These are phyloP conservation scores for Ganoderma meredithae DNA, from an alignment of 1,284 basidiomycete genomes.

Conservation along the genomic window DNA sequence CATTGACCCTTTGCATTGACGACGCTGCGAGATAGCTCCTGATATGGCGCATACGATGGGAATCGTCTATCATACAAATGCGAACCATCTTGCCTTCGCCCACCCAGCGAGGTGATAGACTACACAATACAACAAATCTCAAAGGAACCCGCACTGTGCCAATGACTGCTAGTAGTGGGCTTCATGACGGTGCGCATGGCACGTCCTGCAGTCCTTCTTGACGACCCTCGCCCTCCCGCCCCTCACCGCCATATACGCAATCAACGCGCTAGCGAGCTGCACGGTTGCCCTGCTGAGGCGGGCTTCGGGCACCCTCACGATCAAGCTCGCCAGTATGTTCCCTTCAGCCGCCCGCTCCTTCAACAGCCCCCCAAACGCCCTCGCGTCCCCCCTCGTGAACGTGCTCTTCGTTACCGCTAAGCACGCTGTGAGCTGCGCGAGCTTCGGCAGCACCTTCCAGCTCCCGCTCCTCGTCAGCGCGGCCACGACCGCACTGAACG, in stretches of 20 bases:
- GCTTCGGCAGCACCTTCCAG: constrained; percentile 1
- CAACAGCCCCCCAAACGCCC: constrained; percentile 12
- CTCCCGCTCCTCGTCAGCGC: background rate
- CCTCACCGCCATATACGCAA: constrained; percentile 18
- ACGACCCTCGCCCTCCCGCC: constrained; percentile 5
- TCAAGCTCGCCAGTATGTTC: constrained; percentile 4
- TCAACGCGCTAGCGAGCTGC: constrained; percentile 15
- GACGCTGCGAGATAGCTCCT: too few relatives aligned
- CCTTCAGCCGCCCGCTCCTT: background rate
- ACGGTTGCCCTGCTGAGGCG: constrained; percentile 12
- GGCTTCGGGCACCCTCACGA: constrained; percentile 16
- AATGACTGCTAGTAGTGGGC: background rate
- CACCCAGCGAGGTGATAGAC: background rate
- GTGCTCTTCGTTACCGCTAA: background rate
- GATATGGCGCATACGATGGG: too few relatives aligned
- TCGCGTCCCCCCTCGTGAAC: constrained; percentile 1
- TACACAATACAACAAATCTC: background rate
- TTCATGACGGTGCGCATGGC: constrained; percentile 10
- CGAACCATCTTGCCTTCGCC: background rate
- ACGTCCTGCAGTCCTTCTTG: constrained; percentile 10
- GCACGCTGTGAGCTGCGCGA: constrained; percentile 16
- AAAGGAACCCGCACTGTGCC: background rate
- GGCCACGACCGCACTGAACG: constrained; percentile 12
- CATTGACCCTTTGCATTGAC: background rate
- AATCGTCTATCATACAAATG: too few relatives aligned